Percentiles rank a stretch among this genome's conserved stretches.
Conservation (phyloP, 2,329 filamentous ascomycete genomes). For the Mycogone perniciosa region DNA sequence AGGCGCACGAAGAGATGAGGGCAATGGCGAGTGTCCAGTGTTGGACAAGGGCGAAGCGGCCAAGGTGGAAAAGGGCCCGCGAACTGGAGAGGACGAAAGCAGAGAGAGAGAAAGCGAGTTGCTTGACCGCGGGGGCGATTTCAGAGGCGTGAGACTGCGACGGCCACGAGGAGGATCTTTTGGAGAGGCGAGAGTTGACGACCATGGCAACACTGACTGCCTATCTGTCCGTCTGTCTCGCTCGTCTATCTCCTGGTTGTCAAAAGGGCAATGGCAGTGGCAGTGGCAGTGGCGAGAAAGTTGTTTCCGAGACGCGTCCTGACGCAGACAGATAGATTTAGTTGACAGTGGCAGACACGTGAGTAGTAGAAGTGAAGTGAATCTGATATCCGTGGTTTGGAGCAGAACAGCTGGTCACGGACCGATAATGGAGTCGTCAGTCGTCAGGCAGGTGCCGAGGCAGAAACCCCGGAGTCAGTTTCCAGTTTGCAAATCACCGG, state of each 20-base stretch:
- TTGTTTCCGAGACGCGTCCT: background rate
- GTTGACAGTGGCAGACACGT: background rate
- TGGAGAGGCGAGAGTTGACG: background rate
- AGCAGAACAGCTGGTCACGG: background rate
- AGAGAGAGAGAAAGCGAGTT: background rate
- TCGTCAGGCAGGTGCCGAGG: slow-evolving; percentile 1
- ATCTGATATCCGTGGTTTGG: background rate
- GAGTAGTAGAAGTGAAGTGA: background rate
- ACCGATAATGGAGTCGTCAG: background rate
- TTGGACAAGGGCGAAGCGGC: background rate
- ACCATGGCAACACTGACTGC: background rate
- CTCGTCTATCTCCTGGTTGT: background rate
- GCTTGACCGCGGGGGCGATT: background rate
- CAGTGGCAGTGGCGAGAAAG: background rate
- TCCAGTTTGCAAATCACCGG: background rate
- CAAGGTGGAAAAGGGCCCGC: background rate
- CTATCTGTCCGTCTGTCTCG: too few species aligned
- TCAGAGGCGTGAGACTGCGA: background rate
- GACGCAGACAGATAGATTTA: background rate
- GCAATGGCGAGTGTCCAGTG: background rate
- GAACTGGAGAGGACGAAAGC: background rate
- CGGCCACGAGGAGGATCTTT: background rate
- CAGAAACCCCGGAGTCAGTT: background rate
- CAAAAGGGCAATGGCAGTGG: background rate
- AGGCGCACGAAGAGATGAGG: background rate